A percentile compares a stretch with the other conserved stretches of the same genome.
Evolutionary conservation across 2,329 filamentous ascomycete genomes (phyloP).

Genomic region (Monilinia fructigena): DNA sequence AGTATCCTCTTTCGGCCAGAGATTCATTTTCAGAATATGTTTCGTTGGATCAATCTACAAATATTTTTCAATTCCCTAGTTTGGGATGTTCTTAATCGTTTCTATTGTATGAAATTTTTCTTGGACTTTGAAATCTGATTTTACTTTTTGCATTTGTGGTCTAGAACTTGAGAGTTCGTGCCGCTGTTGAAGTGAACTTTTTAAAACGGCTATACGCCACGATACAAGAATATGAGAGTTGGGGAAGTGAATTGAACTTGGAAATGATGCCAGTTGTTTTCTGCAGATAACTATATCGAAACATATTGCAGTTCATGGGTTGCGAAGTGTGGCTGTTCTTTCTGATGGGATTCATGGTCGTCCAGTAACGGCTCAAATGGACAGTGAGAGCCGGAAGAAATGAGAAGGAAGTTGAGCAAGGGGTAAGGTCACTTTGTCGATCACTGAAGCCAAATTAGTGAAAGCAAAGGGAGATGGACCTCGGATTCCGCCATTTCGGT

Average conservation of each 20-base stretch:
- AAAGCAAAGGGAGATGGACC: neutral
- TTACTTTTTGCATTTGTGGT: neutral
- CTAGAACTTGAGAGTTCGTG: neutral
- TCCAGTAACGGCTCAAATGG: neutral
- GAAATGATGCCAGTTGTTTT: too few species aligned
- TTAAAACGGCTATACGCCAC: neutral
- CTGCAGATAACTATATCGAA: too few species aligned
- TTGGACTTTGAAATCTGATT: neutral
- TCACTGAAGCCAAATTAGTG: neutral
- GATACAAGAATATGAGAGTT: too few species aligned
- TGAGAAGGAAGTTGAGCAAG: neutral
- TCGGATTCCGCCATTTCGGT: too few species aligned
- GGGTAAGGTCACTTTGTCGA: neutral
- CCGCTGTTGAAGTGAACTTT: neutral
- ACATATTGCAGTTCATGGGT: neutral
- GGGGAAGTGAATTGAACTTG: too few species aligned
- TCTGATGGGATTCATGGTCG: neutral
- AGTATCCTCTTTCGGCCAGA: conserved; percentile 28
- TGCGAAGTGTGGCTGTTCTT: neutral
- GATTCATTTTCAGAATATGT: conserved; percentile 27
- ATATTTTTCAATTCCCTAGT: neutral
- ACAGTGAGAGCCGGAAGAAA: too few species aligned
- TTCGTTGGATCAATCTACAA: neutral
- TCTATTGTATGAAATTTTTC: conserved; percentile 1
- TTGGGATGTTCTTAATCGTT: neutral